Conservation (phyloP, 352 stramenopile genomes). For the Pelagophyceae sp. region DNA sequence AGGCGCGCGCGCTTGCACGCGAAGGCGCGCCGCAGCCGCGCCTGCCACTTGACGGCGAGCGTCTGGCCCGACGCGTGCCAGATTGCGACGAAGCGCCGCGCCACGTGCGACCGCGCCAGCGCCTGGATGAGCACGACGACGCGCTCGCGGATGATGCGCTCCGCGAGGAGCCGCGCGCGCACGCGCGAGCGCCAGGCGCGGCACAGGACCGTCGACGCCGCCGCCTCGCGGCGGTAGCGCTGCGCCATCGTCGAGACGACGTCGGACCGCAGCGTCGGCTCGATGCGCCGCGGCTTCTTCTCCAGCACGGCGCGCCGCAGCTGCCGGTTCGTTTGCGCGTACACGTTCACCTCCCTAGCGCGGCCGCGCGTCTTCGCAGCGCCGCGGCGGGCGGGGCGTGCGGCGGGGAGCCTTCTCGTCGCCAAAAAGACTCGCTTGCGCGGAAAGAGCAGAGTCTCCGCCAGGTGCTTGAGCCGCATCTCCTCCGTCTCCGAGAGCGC, state of each 20-base stretch:
- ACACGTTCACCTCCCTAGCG: background rate
- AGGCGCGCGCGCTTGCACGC: background rate
- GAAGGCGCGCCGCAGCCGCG: slow-evolving; percentile 11
- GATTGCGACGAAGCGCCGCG: slow-evolving; percentile 3
- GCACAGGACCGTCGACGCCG: background rate
- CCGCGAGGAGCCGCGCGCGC: background rate
- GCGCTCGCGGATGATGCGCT: background rate
- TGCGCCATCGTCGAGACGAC: background rate
- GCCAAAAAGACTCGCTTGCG: too few species aligned
- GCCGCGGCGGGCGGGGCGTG: too few species aligned
- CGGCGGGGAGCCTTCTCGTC: too few species aligned
- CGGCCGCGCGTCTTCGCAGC: too few species aligned
- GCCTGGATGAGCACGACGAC: background rate
- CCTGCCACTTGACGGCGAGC: slow-evolving; percentile 25
- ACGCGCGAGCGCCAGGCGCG: background rate
- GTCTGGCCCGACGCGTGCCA: background rate
- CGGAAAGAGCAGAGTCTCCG: background rate
- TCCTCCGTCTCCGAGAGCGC: slow-evolving; percentile 4
- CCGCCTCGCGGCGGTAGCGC: background rate
- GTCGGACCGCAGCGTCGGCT: background rate
- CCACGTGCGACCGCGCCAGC: background rate
- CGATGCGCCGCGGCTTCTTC: slow-evolving; percentile 1
- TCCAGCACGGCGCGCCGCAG: background rate
- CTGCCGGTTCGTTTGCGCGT: background rate
- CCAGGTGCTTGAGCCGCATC: slow-evolving; percentile 4